A percentile compares a stretch with the other conserved stretches of the same genome.
Evolutionary conservation across 345 rosid species (phyloP).

Genomic region (Sapria himalayana): DNA sequence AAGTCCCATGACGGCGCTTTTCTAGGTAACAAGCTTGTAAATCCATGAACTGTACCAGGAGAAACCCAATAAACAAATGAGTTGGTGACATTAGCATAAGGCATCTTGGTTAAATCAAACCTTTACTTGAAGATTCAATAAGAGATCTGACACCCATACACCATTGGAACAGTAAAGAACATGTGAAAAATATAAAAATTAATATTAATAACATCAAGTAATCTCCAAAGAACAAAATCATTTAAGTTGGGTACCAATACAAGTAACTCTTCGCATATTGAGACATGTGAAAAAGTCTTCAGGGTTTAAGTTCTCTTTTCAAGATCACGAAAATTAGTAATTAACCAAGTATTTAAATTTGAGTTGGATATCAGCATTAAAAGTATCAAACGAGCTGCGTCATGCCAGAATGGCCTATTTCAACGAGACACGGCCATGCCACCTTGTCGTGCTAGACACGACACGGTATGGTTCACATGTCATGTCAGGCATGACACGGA

Average conservation of each 20-base stretch:
- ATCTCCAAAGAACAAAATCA: not conserved
- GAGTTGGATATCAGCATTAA: no score
- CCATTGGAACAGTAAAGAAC: not conserved
- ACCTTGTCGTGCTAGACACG: no score
- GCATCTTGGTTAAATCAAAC: not conserved
- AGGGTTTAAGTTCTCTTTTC: no score
- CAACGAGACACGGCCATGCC: no score
- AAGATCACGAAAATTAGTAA: no score
- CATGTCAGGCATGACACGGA: no score
- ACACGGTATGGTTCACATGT: no score
- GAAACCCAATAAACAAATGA: not conserved
- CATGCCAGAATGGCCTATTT: no score
- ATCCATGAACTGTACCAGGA: constrained; percentile 50
- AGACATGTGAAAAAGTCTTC: no score
- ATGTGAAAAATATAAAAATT: not conserved
- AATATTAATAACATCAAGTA: not conserved
- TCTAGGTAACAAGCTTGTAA: constrained; percentile 90
- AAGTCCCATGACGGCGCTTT: constrained; percentile 67
- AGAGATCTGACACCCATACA: not conserved
- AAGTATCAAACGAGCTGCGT: no score
- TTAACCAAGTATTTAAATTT: no score
- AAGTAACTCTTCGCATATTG: no score
- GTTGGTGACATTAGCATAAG: not conserved
- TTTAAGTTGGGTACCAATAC: not conserved
- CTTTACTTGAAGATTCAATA: not conserved